These are phyloP conservation scores for Hyparrhenia diplandra DNA, from an alignment of 176 grass and related monocot species.

Conservation along the genomic window DNA sequence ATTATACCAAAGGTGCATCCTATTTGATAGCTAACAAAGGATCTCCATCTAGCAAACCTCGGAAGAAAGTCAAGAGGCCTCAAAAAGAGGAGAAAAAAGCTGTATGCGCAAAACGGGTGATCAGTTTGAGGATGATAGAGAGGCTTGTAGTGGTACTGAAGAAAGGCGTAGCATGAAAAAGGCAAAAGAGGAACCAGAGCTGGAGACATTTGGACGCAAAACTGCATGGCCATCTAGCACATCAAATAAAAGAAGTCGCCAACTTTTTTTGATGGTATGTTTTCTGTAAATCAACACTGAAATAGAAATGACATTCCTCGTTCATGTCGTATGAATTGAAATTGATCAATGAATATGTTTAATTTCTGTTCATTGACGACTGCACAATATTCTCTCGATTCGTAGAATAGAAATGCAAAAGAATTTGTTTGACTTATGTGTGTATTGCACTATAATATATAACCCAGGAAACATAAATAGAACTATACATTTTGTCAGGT, in stretches of 20 bases:
- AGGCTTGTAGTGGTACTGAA: constrained; percentile 97
- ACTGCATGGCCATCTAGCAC: constrained; percentile 51
- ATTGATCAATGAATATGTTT: neutral
- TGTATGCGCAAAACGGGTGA: constrained; percentile 28
- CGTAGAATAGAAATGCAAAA: neutral
- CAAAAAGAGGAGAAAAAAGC: constrained; percentile 58
- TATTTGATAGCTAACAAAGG: constrained; percentile 49
- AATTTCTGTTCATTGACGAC: constrained; percentile 20
- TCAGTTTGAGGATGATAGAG: constrained; percentile 77
- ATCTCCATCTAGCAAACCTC: constrained; percentile 42
- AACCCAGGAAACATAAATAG: neutral
- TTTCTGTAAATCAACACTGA: constrained; percentile 2
- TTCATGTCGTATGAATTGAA: constrained; percentile 22
- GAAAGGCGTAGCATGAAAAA: constrained; percentile 64
- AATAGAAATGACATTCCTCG: constrained; percentile 22
- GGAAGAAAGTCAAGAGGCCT: constrained; percentile 53
- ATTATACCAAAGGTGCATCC: constrained; percentile 47
- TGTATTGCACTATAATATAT: constrained; percentile 20
- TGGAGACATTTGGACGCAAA: constrained; percentile 51
- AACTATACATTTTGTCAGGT: neutral
- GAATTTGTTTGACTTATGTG: neutral
- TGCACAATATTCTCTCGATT: constrained; percentile 31
- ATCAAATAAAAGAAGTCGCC: constrained; percentile 76
- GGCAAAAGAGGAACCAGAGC: constrained; percentile 51
- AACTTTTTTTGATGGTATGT: constrained; percentile 75